Conservation (phyloP, 2,329 filamentous ascomycete genomes). For the Metarhizium humberi region DNA sequence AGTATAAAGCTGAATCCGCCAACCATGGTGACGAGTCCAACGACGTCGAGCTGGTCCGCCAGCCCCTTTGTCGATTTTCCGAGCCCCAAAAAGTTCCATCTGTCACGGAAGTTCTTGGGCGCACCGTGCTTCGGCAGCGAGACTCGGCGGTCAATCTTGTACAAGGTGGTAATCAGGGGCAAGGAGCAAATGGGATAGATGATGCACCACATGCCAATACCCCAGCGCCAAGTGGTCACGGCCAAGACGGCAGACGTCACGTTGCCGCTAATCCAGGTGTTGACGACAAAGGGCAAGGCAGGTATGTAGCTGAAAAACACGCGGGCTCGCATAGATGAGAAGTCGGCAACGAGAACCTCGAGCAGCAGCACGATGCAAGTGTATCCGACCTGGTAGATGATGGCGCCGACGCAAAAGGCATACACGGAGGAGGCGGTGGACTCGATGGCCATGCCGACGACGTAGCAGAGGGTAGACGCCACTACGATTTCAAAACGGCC, state of each 20-base stretch:
- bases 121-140: background rate
- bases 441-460: constrained; percentile 44
- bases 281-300: constrained; percentile 48
- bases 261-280: constrained; percentile 55
- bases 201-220: constrained; percentile 55
- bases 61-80: constrained; percentile 31
- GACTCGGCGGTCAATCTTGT: constrained; percentile 20
- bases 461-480: constrained; percentile 47
- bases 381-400: constrained; percentile 51
- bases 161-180: constrained; percentile 39
- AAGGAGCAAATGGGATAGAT: constrained; percentile 48
- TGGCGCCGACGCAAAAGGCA: constrained; percentile 41
- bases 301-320: constrained; percentile 56
- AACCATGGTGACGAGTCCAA: constrained; percentile 38
- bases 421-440: constrained; percentile 37
- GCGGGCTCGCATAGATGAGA: constrained; percentile 49
- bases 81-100: background rate
- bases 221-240: constrained; percentile 49
- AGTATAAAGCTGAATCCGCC: constrained; percentile 37
- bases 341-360: constrained; percentile 52
- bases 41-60: constrained; percentile 45
- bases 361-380: constrained; percentile 47
- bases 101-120: background rate
- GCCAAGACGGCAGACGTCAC: constrained; percentile 40
- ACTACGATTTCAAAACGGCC: constrained; percentile 50